Base-by-base conservation (phyloP, 768 basidiomycete genomes). In the Rhodotorula babjevae region DNA sequence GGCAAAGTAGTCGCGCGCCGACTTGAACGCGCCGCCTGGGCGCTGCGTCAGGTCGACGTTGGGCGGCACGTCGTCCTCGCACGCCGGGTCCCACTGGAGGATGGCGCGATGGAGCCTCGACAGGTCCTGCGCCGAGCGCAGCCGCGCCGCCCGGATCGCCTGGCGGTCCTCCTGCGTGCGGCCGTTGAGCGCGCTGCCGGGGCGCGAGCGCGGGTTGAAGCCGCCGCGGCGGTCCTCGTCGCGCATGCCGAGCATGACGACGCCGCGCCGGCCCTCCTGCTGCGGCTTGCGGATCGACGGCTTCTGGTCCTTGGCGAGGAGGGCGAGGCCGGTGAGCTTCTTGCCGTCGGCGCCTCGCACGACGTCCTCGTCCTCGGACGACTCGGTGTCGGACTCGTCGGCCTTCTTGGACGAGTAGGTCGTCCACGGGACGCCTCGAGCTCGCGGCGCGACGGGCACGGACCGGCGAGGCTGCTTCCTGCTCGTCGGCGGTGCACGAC, bases 91-190 rank as follows among this genome's bases (percentile, higher is more conserved):
- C 96, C 96, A 99, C 1, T 90, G 88, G 2, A 99, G 82, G 42
- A 98, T 84, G 18, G 84, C 82, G 59, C 87, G 87, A 80, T 95
- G 90, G 31, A 99, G 87, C 12, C 84, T 84, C 44, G 88, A 87
- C 29, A 94, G 84, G 77, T 98, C 89, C 5, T 93, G 95, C 78
- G 87, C 89, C 77, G 94, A 83, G 15, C 93, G 87, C 72, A 88
- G 82, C 14, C 86, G 86, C 58, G 74, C 71, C 9, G 73, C 71
- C 40, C 71, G 67, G 15, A 64, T 61, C n/a, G 63, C 72, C n/a
- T 77, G 69, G 31, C 44, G 53, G 46, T 77, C 66, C 23, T 73
- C 75, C 33, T 64, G 53, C 10, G n/a, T 56, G 50, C 21, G 53
- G 36, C n/a, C 59, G 49, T 31, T 4, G 50, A 52, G 50, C 7